Base-by-base conservation (phyloP, 2,329 filamentous ascomycete species). In the Clarireedia paspali region DNA sequence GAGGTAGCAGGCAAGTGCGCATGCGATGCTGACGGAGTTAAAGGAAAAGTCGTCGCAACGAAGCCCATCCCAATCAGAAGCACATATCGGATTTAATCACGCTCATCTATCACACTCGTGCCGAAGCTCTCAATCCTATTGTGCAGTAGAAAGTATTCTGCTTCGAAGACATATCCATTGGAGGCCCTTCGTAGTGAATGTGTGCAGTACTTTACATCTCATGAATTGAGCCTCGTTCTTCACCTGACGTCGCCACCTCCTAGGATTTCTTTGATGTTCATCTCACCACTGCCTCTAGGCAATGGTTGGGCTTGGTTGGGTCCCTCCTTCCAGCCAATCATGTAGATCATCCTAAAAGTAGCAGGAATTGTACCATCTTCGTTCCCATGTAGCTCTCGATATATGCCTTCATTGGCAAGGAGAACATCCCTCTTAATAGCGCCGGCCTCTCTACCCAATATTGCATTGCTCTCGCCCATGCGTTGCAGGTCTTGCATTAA, bases 291-390 rank as follows among this genome's bases (percentile, higher is more conserved):
- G 0, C 94, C 94, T 63, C 94, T 82, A 62, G 85, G 74, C 57
- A 97, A 73, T 5, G 94, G 91, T 72, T 92, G 78, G 2, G 85
- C 78, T 73, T 97, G 91, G 53, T 85, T 82, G 30, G 81, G 79
- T 2, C 88, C 86, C 63, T 91, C 88, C 69, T 92, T 95, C 94
- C 94, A 99, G 0, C 94, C 94, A 72, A 99, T 99, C 91, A 97
- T 96, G 71, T 94, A 96, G 59, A 99, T 96, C 64, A 96, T 80
- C 63, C 94, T 81, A 69, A 96, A 99, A 0, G 94, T 99, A 1
- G 94, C 94, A 0, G 94, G 94, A 59, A 94, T 78, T 1, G 75
- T 82, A 20, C 81, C 87, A 65, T 89, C 87, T 45, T 84, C 80
- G 66, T 95, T 91, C 17, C 89, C 91, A 71, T 99, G 91, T 56